A percentile compares a stretch with the other conserved stretches of the same genome.
These are phyloP conservation scores for Heliamphora pulchella DNA, from an alignment of 179 eudicot species.

Conservation along the genomic window DNA sequence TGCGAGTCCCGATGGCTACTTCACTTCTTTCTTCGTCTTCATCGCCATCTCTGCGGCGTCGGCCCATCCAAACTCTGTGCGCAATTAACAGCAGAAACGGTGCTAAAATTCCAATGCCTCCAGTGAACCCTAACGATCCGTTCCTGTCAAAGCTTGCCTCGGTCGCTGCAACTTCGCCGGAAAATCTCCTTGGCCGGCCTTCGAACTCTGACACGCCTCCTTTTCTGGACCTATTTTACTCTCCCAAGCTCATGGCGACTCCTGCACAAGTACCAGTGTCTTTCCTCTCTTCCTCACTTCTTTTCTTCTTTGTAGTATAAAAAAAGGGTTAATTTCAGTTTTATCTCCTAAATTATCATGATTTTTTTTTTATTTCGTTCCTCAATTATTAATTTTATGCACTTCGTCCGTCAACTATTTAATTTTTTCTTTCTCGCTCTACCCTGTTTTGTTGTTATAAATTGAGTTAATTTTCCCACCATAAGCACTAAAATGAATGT, in stretches of 20 bases:
- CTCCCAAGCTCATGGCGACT: conserved; percentile 71
- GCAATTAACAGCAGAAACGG: conserved; percentile 25
- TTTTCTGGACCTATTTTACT: conserved; percentile 50
- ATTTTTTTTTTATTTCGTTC: too few species aligned
- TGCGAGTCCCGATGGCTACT: conserved; percentile 48
- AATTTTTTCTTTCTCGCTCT: too few species aligned
- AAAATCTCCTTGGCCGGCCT: conserved; percentile 39
- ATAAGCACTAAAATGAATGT: too few species aligned
- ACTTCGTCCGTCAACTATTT: too few species aligned
- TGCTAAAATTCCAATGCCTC: conserved; percentile 52
- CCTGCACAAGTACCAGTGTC: conserved; percentile 49
- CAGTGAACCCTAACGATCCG: conserved; percentile 76
- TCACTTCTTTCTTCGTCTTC: conserved; percentile 36
- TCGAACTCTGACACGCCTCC: conserved; percentile 49
- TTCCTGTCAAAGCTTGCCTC: conserved; percentile 58
- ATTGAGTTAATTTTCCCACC: too few species aligned
- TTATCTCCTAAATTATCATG: too few species aligned
- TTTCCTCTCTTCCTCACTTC: not conserved
- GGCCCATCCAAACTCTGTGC: conserved; percentile 17
- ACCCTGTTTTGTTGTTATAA: too few species aligned
- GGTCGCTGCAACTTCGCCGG: conserved; percentile 53
- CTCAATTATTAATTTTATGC: too few species aligned
- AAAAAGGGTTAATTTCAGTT: too few species aligned
- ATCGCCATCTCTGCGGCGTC: conserved; percentile 14
- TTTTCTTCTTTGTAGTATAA: too few species aligned